Conservation (phyloP, 306 rosid genomes). For the Castanopsis chinensis region DNA sequence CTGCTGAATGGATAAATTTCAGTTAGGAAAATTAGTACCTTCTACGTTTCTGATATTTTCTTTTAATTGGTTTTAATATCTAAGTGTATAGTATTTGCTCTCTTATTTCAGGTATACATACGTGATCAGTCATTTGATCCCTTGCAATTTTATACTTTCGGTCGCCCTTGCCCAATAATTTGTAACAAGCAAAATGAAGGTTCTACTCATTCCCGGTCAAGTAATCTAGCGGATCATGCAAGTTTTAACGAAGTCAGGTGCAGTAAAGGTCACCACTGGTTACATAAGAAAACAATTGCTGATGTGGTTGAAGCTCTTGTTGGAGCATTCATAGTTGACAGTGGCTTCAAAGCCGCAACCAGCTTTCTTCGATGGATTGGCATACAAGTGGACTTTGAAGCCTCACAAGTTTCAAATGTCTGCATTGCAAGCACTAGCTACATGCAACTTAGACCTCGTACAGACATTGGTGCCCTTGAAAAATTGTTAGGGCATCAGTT, state of each 20-base stretch:
- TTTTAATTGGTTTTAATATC: background rate
- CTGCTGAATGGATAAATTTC: background rate
- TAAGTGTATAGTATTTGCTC: background rate
- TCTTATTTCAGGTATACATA: slow-evolving; percentile 65
- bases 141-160: slow-evolving; percentile 67
- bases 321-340: slow-evolving; percentile 90
- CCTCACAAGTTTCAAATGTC: slow-evolving; percentile 57
- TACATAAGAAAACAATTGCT: slow-evolving; percentile 67
- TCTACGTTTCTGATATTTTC: background rate
- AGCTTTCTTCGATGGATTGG: slow-evolving; percentile 88
- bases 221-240: slow-evolving; percentile 25
- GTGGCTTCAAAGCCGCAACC: slow-evolving; percentile 89
- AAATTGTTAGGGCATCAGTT: slow-evolving; percentile 56
- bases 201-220: slow-evolving; percentile 45
- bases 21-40: background rate
- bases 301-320: slow-evolving; percentile 95
- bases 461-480: slow-evolving; percentile 62
- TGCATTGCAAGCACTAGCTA: slow-evolving; percentile 58
- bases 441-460: slow-evolving; percentile 48
- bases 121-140: slow-evolving; percentile 81
- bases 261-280: slow-evolving; percentile 89
- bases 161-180: slow-evolving; percentile 65
- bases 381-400: slow-evolving; percentile 63
- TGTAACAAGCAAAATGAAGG: slow-evolving; percentile 57
- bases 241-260: slow-evolving; percentile 42